These are phyloP conservation scores for Paramecium primaurelia DNA, from an alignment of 73 alveolate genomes.

Conservation along the genomic window DNA sequence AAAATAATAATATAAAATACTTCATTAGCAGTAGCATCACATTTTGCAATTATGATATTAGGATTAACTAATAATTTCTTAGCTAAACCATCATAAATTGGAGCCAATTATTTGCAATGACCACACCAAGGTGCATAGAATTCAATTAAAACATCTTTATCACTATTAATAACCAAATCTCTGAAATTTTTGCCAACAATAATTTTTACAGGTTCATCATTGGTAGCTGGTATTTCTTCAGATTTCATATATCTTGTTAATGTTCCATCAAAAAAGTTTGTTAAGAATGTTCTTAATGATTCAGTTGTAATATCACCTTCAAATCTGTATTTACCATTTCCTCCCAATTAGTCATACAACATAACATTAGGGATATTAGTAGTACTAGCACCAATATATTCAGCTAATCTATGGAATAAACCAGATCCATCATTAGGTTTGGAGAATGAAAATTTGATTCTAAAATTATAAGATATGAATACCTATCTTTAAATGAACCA, in stretches of 20 bases:
- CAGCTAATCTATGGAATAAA: constrained; percentile 77
- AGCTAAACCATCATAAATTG: constrained; percentile 92
- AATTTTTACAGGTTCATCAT: constrained; percentile 85
- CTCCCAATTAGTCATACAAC: constrained; percentile 77
- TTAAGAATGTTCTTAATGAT: constrained; percentile 65
- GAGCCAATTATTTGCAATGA: constrained; percentile 96
- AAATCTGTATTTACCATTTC: constrained; percentile 75
- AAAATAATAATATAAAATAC: constrained; percentile 57
- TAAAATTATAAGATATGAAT: not conserved
- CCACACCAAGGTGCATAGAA: constrained; percentile 99
- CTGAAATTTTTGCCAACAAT: constrained; percentile 91
- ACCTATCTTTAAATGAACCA: constrained; percentile 70
- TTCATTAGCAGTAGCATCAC: constrained; percentile 93
- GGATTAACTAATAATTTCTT: constrained; percentile 69
- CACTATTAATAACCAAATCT: constrained; percentile 82
- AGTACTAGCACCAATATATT: constrained; percentile 78
- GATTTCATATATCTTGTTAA: constrained; percentile 82
- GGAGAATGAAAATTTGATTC: constrained; percentile 73
- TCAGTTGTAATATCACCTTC: constrained; percentile 71
- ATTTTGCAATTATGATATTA: constrained; percentile 81
- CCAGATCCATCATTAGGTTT: constrained; percentile 81
- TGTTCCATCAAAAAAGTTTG: constrained; percentile 71
- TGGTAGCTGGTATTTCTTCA: constrained; percentile 86
- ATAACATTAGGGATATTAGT: constrained; percentile 73
- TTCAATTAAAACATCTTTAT: constrained; percentile 91